A percentile compares a stretch with the other conserved stretches of the same genome.
Conservation (phyloP, 192 early-diverging fungal species). For the Kickxella alabastrina region DNA sequence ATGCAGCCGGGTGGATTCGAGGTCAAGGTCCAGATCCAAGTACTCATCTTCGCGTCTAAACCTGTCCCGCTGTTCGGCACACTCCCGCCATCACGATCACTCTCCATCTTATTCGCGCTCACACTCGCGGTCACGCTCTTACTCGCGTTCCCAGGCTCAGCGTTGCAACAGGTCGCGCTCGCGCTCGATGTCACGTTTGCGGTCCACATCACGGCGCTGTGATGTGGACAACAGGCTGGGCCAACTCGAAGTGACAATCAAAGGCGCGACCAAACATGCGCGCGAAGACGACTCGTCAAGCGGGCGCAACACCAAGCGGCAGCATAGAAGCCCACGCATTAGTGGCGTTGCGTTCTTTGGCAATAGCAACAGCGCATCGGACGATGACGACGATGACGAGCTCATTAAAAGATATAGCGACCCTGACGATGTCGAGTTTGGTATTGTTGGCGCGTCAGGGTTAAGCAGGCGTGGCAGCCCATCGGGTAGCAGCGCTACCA, state of each 20-base stretch:
- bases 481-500: background rate
- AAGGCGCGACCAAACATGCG: slow-evolving; percentile 30
- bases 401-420: background rate
- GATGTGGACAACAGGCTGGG: too few relatives aligned
- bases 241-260: slow-evolving; percentile 29
- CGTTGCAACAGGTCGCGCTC: background rate
- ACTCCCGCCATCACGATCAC: background rate
- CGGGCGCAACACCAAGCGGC: slow-evolving; percentile 7
- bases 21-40: background rate
- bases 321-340: slow-evolving; percentile 15
- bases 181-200: background rate
- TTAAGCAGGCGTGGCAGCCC: background rate
- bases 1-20: background rate
- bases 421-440: background rate
- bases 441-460: slow-evolving; percentile 5
- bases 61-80: background rate
- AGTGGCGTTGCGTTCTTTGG: slow-evolving; percentile 19
- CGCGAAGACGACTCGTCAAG: slow-evolving; percentile 8
- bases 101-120: background rate
- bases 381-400: slow-evolving; percentile 7
- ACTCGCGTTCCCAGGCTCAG: background rate
- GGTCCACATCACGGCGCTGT: background rate
- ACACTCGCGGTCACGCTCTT: slow-evolving; percentile 4
- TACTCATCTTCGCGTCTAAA: too few relatives aligned
- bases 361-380: background rate